A percentile compares a stretch with the other conserved stretches of the same genome.
These are phyloP conservation scores for Cinchona pubescens DNA, from an alignment of 257 asterid genomes.

Conservation along the genomic window DNA sequence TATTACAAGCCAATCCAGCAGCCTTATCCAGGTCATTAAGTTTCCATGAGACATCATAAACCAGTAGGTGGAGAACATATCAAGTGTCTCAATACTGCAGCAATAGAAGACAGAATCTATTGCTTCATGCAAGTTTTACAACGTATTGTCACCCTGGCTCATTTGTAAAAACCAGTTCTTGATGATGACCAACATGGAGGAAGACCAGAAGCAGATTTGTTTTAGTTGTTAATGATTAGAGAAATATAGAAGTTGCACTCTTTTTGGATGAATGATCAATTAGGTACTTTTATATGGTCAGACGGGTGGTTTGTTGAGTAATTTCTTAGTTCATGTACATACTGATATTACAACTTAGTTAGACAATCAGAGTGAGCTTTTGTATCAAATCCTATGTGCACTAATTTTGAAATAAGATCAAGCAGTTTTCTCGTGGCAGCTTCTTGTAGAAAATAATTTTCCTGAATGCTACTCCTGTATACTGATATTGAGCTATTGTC, in stretches of 20 bases:
- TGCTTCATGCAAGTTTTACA: not conserved
- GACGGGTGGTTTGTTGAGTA: slow-evolving; percentile 17
- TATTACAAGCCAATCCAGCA: slow-evolving; percentile 80
- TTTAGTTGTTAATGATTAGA: not conserved
- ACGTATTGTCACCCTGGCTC: not conserved
- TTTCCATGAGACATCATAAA: slow-evolving; percentile 64
- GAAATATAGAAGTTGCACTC: slow-evolving; percentile 3
- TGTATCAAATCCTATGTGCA: slow-evolving; percentile 8
- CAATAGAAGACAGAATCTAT: not conserved
- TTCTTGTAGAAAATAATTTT: not conserved
- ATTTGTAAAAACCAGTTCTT: slow-evolving; percentile 9
- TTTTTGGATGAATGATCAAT: not conserved
- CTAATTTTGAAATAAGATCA: slow-evolving; percentile 12
- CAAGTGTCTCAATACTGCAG: slow-evolving; percentile 11
- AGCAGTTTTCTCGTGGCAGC: not conserved
- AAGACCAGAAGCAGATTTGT: slow-evolving; percentile 12
- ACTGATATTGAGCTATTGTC: not conserved
- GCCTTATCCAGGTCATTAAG: slow-evolving; percentile 67
- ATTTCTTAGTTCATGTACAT: slow-evolving; percentile 22
- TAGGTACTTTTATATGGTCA: not conserved
- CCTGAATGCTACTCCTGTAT: not conserved
- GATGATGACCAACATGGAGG: not conserved
- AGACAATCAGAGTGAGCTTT: slow-evolving; percentile 13
- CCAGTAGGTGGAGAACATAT: slow-evolving; percentile 10
- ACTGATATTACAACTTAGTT: slow-evolving; percentile 2